phyloP scores from a whole-genome alignment of 345 rosid genomes.

The Combretum micranthum region DNA sequence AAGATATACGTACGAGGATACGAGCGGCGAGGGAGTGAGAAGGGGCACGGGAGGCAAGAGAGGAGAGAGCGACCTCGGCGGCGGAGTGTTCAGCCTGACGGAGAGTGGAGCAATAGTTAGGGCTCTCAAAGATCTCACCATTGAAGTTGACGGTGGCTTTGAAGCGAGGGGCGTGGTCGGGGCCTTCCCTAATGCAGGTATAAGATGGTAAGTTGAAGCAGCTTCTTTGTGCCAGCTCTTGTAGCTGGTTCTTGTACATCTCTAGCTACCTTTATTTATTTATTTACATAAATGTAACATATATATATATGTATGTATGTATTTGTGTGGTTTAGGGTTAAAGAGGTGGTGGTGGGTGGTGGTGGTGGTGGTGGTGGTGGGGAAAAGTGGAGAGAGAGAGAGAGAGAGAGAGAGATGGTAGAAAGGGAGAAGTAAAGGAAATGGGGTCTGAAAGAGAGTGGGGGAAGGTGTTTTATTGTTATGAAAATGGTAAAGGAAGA shows the following conservation, averaged over 20 bases:
- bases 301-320: too few species aligned
- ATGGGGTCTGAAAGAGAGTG: not conserved
- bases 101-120: conserved; percentile 91
- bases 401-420: not conserved
- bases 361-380: too few species aligned
- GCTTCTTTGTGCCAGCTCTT: conserved; percentile 99
- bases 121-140: conserved; percentile 94
- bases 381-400: not conserved
- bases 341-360: too few species aligned
- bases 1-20: conserved; percentile 77
- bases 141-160: conserved; percentile 97
- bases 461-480: not conserved
- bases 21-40: conserved; percentile 98
- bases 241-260: conserved; percentile 99
- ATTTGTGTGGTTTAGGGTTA: too few species aligned
- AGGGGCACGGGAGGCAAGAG: conserved; percentile 89
- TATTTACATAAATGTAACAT: too few species aligned
- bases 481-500: not conserved
- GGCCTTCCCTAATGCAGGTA: conserved; percentile 90
- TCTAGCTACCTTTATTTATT: conserved; percentile 5
- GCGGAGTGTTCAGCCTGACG: conserved; percentile 99
- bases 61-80: conserved; percentile 89
- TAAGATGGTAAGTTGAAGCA: conserved; percentile 93
- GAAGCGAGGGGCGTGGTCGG: conserved; percentile 99
- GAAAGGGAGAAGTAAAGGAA: not conserved